Evolutionary conservation across 805 yeast genomes (phyloP).

Genomic region (Candida argentea): DNA sequence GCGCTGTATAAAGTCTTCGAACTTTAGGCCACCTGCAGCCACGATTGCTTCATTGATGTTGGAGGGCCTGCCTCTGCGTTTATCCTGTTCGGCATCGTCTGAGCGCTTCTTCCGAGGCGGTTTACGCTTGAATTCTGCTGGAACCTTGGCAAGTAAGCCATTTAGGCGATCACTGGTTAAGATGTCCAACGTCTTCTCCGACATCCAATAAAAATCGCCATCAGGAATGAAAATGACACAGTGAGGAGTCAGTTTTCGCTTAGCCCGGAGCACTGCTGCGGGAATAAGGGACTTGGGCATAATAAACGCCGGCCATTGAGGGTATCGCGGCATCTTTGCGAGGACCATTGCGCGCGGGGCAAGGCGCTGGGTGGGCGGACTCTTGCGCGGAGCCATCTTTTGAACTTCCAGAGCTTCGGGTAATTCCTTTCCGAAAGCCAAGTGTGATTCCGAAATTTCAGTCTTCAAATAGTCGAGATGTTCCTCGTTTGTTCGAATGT

Average conservation of each 20-base stretch:
- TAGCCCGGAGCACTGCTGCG: conserved; percentile 21
- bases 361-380: conserved; percentile 8
- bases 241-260: conserved; percentile 24
- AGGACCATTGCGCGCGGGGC: conserved; percentile 30
- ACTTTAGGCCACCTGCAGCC: conserved; percentile 26
- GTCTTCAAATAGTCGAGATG: too few relatives aligned
- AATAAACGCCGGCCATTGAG: conserved; percentile 42
- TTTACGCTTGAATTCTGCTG: conserved; percentile 14
- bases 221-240: conserved; percentile 39
- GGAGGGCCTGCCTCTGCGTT: conserved; percentile 14
- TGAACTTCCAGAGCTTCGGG: conserved; percentile 2
- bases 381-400: conserved; percentile 26
- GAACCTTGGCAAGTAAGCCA: conserved; percentile 18
- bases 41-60: conserved; percentile 27
- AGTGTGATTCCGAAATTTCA: conserved; percentile 1
- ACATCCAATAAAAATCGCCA: conserved; percentile 37
- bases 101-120: conserved; percentile 11
- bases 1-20: conserved; percentile 26
- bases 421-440: conserved; percentile 2
- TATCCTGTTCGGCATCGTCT: conserved; percentile 1
- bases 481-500: too few relatives aligned
- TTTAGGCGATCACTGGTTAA: conserved; percentile 21
- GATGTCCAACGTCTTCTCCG: conserved; percentile 24
- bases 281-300: conserved; percentile 32
- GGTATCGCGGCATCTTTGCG: conserved; percentile 35